These are phyloP conservation scores for Neurospora cerealis DNA, from an alignment of 495 filamentous ascomycete species.

Conservation along the genomic window DNA sequence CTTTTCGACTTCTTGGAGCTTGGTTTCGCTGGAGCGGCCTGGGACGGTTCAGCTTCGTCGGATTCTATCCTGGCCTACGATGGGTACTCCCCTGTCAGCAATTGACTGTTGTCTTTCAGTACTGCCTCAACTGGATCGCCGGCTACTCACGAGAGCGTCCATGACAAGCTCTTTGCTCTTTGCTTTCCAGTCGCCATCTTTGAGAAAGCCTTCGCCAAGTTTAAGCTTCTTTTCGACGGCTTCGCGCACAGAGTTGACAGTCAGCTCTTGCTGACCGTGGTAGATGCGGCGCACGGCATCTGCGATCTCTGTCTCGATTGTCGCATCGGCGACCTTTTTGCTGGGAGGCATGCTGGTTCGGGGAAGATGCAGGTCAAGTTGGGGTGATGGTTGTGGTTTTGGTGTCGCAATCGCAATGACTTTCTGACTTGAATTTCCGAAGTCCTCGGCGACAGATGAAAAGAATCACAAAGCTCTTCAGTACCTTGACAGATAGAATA, in stretches of 20 bases:
- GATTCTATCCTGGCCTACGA: slow-evolving; percentile 1
- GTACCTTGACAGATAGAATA: not conserved
- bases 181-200: slow-evolving; percentile 61
- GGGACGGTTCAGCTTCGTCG: slow-evolving; percentile 1
- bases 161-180: slow-evolving; percentile 67
- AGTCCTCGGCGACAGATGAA: not conserved
- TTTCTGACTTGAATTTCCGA: not conserved
- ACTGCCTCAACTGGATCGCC: not conserved
- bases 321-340: not conserved
- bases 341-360: not conserved
- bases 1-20: slow-evolving; percentile 8
- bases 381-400: not conserved
- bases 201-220: slow-evolving; percentile 63
- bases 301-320: slow-evolving; percentile 43
- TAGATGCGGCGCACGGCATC: slow-evolving; percentile 49
- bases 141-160: slow-evolving; percentile 54
- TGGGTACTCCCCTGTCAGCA: not conserved
- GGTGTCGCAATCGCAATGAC: not conserved
- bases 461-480: not conserved
- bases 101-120: not conserved
- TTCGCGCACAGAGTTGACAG: slow-evolving; percentile 64
- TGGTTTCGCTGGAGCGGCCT: slow-evolving; percentile 12
- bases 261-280: slow-evolving; percentile 51
- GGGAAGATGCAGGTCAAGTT: not conserved
- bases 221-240: slow-evolving; percentile 53